These are phyloP conservation scores for Maudiozyma barnettii DNA, from an alignment of 805 yeast species.

Conservation along the genomic window DNA sequence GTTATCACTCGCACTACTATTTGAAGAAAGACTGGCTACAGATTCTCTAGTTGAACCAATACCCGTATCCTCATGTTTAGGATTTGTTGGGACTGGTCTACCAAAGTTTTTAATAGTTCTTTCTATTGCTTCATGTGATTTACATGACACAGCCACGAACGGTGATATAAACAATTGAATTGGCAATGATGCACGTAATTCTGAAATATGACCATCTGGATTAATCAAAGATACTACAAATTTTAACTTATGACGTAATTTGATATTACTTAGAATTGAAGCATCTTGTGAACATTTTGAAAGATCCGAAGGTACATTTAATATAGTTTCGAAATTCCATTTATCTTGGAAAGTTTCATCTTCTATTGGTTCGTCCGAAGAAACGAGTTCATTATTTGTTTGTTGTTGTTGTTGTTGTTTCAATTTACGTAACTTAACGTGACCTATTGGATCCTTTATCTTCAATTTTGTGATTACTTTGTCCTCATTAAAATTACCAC, in stretches of 20 bases:
- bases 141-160: conserved; percentile 53
- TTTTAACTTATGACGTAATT: conserved; percentile 82
- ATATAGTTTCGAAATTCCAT: conserved; percentile 63
- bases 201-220: conserved; percentile 90
- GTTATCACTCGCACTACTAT: conserved; percentile 15
- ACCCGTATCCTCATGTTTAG: conserved; percentile 2
- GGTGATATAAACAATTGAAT: conserved; percentile 70
- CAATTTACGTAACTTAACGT: conserved; percentile 18
- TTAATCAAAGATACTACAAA: conserved; percentile 71
- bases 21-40: background rate
- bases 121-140: conserved; percentile 9
- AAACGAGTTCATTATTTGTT: background rate
- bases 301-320: conserved; percentile 65
- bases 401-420: conserved; percentile 4
- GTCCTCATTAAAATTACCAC: conserved; percentile 55
- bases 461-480: conserved; percentile 48
- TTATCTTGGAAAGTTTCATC: conserved; percentile 36
- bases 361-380: background rate
- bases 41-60: conserved; percentile 3
- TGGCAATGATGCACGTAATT: conserved; percentile 85
- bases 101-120: conserved; percentile 1
- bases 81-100: background rate
- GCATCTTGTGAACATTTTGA: conserved; percentile 81
- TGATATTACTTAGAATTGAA: conserved; percentile 54
- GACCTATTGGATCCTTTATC: conserved; percentile 31